Evolutionary conservation across 306 rosid species (phyloP).

Genomic region (Lathyrus aphaca): DNA sequence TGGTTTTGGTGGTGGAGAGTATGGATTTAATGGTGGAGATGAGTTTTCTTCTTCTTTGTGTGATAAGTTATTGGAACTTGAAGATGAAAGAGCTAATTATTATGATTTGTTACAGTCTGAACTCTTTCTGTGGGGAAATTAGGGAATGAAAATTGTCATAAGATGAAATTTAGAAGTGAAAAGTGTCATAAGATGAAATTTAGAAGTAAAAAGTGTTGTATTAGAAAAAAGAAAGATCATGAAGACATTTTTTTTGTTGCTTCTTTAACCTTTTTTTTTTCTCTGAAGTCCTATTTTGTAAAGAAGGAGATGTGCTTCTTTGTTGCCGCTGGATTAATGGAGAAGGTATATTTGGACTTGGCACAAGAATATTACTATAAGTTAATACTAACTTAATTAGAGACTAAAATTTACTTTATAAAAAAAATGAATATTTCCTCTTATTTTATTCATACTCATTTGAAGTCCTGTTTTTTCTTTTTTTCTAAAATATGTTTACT

Average conservation of each 20-base stretch:
- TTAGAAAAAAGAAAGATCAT: slow-evolving; percentile 11
- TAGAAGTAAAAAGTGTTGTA: neutral
- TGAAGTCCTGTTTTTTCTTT: no score
- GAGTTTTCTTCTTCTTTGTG: slow-evolving; percentile 44
- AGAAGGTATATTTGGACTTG: slow-evolving; percentile 31
- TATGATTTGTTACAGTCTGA: slow-evolving; percentile 70
- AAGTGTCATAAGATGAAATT: no score
- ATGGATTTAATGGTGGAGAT: slow-evolving; percentile 38
- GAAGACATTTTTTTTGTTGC: slow-evolving; percentile 10
- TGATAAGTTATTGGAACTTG: slow-evolving; percentile 78
- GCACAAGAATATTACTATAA: neutral
- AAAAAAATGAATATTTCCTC: no score
- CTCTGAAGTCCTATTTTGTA: slow-evolving; percentile 25
- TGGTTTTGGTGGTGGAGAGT: slow-evolving; percentile 32
- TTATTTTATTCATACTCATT: no score
- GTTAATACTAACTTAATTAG: neutral
- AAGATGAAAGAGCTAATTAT: slow-evolving; percentile 85
- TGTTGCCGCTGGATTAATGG: neutral
- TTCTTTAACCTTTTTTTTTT: neutral
- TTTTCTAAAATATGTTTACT: no score
- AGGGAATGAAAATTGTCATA: neutral
- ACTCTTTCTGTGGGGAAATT: slow-evolving; percentile 57
- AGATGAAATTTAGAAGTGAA: neutral
- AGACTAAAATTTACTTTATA: neutral
- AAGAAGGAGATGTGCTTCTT: neutral